Base-by-base conservation (phyloP, 2,329 filamentous ascomycete species). In the Talaromyces sp. region DNA sequence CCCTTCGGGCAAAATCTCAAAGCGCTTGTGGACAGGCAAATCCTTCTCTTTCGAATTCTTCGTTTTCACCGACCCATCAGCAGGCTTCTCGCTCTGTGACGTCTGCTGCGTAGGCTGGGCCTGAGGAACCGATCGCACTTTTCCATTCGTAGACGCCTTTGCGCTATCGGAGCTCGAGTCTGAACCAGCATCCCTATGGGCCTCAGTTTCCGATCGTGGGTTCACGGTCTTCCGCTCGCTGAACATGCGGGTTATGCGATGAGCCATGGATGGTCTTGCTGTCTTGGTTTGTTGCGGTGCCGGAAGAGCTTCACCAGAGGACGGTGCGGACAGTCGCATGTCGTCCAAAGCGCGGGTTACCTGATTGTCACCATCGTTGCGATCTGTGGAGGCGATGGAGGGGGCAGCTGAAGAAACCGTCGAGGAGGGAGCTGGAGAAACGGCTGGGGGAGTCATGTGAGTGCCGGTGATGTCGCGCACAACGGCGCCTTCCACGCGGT, bases 1-100 rank as follows among this genome's bases (percentile, higher is more conserved):
- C 68, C 91, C 91, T 68, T 89, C 85, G 1, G 86, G 80, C 58
- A 84, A 80, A 25, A 83, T 68, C 77, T 87, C 87, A 74, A 89
- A 90, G 43, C 87, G 77, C 68, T 78, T 81, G 67, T 77, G 71
- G 2, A 68, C 67, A 3, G 70, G 67, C 9, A 69, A 67, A 49
- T 71, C 70, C 58, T 79, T 76, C 68, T 79, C 78, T 47, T 73
- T 66, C 50, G 79, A 74, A 61, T 77, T 78, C 64, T 73, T 71
- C 71, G 61, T 66, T 52, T 73, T 66, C 47, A 56, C 56, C 0
- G 71, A 47, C 70, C 75, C 8, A 11, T 65, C 66, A 25, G 45
- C 35, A 31, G 50, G 15, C 69, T 74, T 66, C 9, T 67, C 65
- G 25, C 75, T 78, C 6, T 72, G 68, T 1, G 76, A 77, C 2